Percentiles rank a stretch among this genome's conserved stretches.
Conservation (phyloP, 306 rosid genomes). For the Morella rubra region DNA sequence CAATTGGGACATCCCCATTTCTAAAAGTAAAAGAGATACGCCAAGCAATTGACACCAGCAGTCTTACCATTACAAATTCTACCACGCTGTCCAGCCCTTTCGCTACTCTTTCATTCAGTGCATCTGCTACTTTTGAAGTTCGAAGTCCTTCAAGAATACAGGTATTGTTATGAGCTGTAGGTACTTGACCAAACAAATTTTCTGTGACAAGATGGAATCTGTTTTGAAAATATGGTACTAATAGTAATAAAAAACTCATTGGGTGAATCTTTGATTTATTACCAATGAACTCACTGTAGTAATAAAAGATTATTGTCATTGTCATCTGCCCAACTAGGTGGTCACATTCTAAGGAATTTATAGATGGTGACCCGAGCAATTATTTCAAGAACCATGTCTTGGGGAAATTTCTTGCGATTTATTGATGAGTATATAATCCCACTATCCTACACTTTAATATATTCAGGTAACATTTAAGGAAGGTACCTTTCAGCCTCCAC, state of each 20-base stretch:
- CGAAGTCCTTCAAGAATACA: constrained; percentile 84
- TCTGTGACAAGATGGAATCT: neutral
- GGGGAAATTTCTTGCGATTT: neutral
- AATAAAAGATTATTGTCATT: neutral
- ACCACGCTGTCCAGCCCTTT: constrained; percentile 68
- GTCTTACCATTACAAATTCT: constrained; percentile 61
- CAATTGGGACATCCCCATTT: constrained; percentile 72
- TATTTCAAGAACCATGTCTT: neutral
- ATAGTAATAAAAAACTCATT: no score
- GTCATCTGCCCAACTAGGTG: neutral
- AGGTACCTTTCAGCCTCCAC: constrained; percentile 79
- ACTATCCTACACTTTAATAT: constrained; percentile 26
- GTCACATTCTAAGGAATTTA: neutral
- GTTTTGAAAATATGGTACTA: neutral
- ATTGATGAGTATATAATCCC: constrained; percentile 14
- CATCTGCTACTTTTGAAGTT: constrained; percentile 85
- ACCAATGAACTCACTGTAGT: neutral
- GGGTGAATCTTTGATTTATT: no score
- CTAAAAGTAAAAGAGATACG: constrained; percentile 70
- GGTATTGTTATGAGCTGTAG: constrained; percentile 44
- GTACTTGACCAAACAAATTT: constrained; percentile 7
- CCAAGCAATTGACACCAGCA: constrained; percentile 65
- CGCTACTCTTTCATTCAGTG: constrained; percentile 69
- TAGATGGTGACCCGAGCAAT: neutral
- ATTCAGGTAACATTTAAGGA: constrained; percentile 85